Base-by-base conservation (phyloP, 2,329 filamentous ascomycete genomes). In the Botryotinia calthae region DNA sequence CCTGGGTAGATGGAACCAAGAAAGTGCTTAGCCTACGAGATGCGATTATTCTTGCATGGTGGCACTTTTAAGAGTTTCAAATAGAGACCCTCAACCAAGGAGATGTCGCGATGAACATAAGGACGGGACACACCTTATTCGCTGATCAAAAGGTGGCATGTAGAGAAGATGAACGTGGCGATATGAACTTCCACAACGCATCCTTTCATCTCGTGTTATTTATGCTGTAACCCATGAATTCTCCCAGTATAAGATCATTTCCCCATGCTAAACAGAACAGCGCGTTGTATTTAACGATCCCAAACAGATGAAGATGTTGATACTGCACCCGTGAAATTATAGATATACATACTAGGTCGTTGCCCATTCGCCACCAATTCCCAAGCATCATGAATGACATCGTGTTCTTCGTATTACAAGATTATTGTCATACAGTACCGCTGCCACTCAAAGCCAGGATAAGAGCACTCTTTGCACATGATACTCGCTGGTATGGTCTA, bases 171-270 rank as follows among this genome's bases (percentile, higher is more conserved):
- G 64, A 67, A 42, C 16, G 46, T 67, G 46, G 64, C 64, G 48
- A 42, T 42, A 67, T 42, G 16, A 42, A 42, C 34, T 67, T 67
- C 34, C 48, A 56, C 64, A 9, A 56, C 18, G 25, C 37, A 67
- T 42, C 48, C 48, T 67, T 65, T 67, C 46, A 67, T 67, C 64
- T 66, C 64, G 64, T 56, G 48, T 56, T 9, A 56, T 67, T 56
- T 31, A 67, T 67, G 65, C 65, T 42, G 48, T 42, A 54, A 65
- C 48, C 64, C 46, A 25, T 67, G 46, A 25, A 28, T 22, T 67
- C 16, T 56, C 14, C 25, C 34, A 67, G 34, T 42, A 20, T 20
- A 16, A 22, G 28, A 25, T 31, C 8, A 42, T 28, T 12, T 54
- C 14, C 8, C 46, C 64, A 66, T 22, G 46, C 34, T 16, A n/a